Evolutionary conservation across 345 rosid genomes (phyloP).

Genomic region (Chamaenerion angustifolium): DNA sequence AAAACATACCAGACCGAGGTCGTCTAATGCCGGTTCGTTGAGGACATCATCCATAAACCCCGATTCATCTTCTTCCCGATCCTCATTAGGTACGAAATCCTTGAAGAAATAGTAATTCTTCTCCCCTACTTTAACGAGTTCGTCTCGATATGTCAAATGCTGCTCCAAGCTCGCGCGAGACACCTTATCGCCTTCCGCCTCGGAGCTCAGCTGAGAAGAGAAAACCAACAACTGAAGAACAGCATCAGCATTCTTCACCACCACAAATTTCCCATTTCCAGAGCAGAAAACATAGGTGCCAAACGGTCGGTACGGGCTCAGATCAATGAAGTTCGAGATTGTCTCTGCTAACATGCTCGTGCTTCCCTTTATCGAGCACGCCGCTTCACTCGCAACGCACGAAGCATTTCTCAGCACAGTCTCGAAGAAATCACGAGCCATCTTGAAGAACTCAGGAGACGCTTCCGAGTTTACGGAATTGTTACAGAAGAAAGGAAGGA

Average conservation of each 20-base stretch:
- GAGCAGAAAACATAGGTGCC: conserved; percentile 7
- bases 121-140: conserved; percentile 11
- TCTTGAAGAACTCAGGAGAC: conserved; percentile 13
- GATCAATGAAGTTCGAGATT: conserved; percentile 31
- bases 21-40: conserved; percentile 14
- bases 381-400: conserved; percentile 40
- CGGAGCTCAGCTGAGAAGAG: conserved; percentile 4
- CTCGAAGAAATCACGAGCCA: conserved; percentile 14
- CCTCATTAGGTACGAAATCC: conserved; percentile 5
- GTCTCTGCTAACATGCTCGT: conserved; percentile 43
- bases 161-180: conserved; percentile 5
- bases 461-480: background rate
- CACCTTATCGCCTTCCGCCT: background rate
- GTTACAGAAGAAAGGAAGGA: conserved; percentile 8
- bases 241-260: conserved; percentile 5
- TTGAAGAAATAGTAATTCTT: conserved; percentile 13
- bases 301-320: conserved; percentile 47
- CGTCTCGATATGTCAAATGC: conserved; percentile 3
- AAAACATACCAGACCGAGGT: conserved; percentile 63
- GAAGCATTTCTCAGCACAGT: conserved; percentile 44
- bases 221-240: conserved; percentile 7
- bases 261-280: conserved; percentile 3
- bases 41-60: no score
- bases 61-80: no score
- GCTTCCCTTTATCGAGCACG: conserved; percentile 48